Evolutionary conservation across 2,329 filamentous ascomycete species (phyloP).

Genomic region (Cladophialophora bantiana): DNA sequence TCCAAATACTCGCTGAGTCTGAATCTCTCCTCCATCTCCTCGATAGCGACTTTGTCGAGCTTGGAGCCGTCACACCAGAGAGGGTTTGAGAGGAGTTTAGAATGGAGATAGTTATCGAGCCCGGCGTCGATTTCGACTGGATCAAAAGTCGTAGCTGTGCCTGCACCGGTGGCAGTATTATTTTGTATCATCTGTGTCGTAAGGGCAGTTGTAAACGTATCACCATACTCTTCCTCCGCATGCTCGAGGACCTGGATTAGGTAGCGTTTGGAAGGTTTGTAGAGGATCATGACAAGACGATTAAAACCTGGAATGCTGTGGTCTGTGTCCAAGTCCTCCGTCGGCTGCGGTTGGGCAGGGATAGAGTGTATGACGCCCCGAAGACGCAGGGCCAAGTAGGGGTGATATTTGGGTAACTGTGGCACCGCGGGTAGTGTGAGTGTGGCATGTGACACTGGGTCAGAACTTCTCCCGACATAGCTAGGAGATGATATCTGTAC

Average conservation of each 20-base stretch:
- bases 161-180: background rate
- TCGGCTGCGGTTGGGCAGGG: constrained; percentile 19
- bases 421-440: constrained; percentile 8
- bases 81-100: constrained; percentile 26
- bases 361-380: constrained; percentile 49
- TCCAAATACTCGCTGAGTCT: constrained; percentile 30
- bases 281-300: constrained; percentile 49
- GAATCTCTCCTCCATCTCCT: constrained; percentile 37
- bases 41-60: constrained; percentile 27
- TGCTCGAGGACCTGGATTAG: constrained; percentile 37
- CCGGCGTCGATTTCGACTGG: constrained; percentile 28
- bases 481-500: constrained; percentile 22
- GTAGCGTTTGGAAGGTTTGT: constrained; percentile 39
- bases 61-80: constrained; percentile 17
- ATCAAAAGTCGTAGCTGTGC: constrained; percentile 8
- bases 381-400: constrained; percentile 39
- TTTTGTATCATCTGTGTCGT: constrained; percentile 22
- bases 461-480: background rate
- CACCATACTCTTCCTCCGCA: constrained; percentile 36
- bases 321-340: background rate
- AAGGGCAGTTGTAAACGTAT: constrained; percentile 27
- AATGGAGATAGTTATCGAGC: constrained; percentile 17
- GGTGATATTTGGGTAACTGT: constrained; percentile 35
- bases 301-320: constrained; percentile 47
- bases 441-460: constrained; percentile 1